Evolutionary conservation across 768 basidiomycete species (phyloP).

Genomic region (Suillus subalutaceus): DNA sequence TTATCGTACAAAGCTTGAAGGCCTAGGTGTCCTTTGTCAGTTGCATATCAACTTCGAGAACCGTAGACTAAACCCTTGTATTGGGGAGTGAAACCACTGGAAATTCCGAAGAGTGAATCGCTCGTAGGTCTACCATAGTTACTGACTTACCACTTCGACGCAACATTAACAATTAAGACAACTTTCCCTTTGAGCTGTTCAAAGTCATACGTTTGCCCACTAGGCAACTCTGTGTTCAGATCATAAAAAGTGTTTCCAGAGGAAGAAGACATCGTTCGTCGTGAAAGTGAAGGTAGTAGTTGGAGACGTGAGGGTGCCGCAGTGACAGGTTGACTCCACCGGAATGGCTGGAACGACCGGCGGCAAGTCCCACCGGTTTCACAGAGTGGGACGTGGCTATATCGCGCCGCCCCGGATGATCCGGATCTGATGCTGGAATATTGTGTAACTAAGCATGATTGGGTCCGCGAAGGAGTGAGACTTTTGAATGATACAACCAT

Average conservation of each 20-base stretch:
- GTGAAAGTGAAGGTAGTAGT: conserved; percentile 6
- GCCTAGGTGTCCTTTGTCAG: conserved; percentile 40
- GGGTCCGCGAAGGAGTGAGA: neutral
- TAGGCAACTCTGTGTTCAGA: conserved; percentile 67
- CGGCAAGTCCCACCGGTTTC: neutral
- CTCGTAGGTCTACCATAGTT: neutral
- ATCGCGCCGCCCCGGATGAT: neutral
- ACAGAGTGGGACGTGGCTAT: neutral
- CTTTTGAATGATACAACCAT: neutral
- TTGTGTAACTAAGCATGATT: conserved; percentile 1
- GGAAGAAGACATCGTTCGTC: conserved; percentile 25
- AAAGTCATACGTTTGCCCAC: conserved; percentile 60
- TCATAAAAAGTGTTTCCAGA: conserved; percentile 55
- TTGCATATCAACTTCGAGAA: neutral
- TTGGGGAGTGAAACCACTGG: conserved; percentile 83
- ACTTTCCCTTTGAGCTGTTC: conserved; percentile 74
- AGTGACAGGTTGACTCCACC: neutral
- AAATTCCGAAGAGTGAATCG: conserved; percentile 3
- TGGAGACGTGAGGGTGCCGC: neutral
- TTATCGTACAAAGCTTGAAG: conserved; percentile 82
- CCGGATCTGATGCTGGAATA: neutral
- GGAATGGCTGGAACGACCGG: neutral
- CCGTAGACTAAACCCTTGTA: conserved; percentile 55
- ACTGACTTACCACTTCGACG: conserved; percentile 60
- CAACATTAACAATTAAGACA: conserved; percentile 78